Conservation (phyloP, 2,329 filamentous ascomycete species). For the Paracoccidioides lutzii region DNA sequence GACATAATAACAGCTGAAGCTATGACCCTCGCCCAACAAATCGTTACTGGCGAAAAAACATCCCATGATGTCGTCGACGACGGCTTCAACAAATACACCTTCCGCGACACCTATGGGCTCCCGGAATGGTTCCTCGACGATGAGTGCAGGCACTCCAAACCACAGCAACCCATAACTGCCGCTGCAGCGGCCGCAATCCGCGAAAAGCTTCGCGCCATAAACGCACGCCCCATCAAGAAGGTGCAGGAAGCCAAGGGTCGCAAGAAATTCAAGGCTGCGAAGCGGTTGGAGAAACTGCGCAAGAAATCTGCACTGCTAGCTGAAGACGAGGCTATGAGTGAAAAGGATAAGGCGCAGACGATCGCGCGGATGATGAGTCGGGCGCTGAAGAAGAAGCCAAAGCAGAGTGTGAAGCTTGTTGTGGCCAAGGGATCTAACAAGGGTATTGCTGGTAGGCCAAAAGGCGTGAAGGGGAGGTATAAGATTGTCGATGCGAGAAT, state of each 20-base stretch:
- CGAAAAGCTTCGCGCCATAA: constrained; percentile 82
- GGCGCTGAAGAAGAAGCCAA: constrained; percentile 75
- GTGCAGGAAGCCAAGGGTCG: constrained; percentile 90
- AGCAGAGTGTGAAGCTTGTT: constrained; percentile 70
- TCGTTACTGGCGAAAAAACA: constrained; percentile 74
- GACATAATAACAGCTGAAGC: constrained; percentile 99
- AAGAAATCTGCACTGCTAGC: constrained; percentile 90
- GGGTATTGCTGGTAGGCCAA: constrained; percentile 73
- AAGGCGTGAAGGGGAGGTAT: constrained; percentile 88
- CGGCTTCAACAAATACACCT: constrained; percentile 81
- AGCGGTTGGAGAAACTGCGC: constrained; percentile 82
- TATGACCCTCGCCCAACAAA: constrained; percentile 88
- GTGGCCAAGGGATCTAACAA: constrained; percentile 76
- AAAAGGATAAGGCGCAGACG: constrained; percentile 84
- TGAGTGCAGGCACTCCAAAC: constrained; percentile 69
- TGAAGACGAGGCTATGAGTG: constrained; percentile 82
- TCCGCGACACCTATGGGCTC: constrained; percentile 80
- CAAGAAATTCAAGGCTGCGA: constrained; percentile 92
- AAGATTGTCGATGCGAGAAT: constrained; percentile 91
- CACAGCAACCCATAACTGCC: constrained; percentile 79
- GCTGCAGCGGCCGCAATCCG: constrained; percentile 84
- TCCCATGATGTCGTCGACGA: constrained; percentile 75
- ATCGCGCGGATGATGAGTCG: constrained; percentile 72
- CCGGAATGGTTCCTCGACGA: constrained; percentile 98
- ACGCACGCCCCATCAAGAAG: constrained; percentile 97